Evolutionary conservation across 331 rosid genomes (phyloP), one percentile per base, ranked within the genome.

Genomic region (Acacia concinna): DNA sequence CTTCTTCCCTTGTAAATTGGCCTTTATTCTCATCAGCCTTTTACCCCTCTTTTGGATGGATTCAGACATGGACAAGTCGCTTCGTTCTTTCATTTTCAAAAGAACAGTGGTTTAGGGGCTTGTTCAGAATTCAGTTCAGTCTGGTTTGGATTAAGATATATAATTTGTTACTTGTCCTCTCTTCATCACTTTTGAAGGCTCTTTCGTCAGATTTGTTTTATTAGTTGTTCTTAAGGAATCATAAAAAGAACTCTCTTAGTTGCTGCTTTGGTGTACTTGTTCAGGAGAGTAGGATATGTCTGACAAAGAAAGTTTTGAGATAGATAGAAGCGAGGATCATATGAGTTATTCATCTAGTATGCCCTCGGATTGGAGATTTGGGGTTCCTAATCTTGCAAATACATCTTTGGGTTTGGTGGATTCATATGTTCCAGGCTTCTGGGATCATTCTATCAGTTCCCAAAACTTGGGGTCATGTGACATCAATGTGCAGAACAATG

Each of bases 361-460:
- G 87, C 69, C 87, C 20, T 88, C 85, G 6, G 97, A 89, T 84
- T 90, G 97, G 98, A 78, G 93, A 84, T 95, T 80, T 81, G 90
- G 84, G 47, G 87, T 88, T 68, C 83, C 86, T 54, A 87, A 85
- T 82, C 83, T 89, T 84, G 76, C 86, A 47, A 85, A 74, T 82
- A 75, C 92, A 41, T 85, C 93, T 11, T 77, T 78, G 75, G 97
- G 91, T 25, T 83, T 94, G 85, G 96, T 83, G 68, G 97, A 87
- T 56, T 81, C 94, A 21, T 90, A 83, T 81, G 90, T 86, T 81
- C 84, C 91, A 51, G 78, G 78, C 76, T 76, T 86, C 34, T 92
- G 99, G 97, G 97, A 90, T 66, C 91, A 90, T 38, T 65, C 89
- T 35, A 25, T 83, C 51, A 83, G 80, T 83, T 75, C 92, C n/a